phyloP scores from a whole-genome alignment of 129 eudicot species.

The Centella asiatica region DNA sequence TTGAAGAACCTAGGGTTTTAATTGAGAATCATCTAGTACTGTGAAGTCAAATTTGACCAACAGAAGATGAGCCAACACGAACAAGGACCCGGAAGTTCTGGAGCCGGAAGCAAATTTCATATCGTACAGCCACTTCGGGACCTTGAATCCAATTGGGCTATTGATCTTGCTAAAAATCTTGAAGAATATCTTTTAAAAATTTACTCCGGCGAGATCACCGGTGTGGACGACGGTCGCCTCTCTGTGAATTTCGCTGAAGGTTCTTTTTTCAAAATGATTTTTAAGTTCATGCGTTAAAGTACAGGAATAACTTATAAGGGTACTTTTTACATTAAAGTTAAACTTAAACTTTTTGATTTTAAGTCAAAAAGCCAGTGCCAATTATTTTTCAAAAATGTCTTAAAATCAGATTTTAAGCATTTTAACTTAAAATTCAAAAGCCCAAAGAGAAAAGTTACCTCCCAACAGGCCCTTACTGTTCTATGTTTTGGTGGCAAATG shows the following conservation, averaged over 20 bases:
- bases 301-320: too few relatives aligned
- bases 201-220: constrained; percentile 71
- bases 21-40: neutral
- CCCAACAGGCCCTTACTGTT: too few relatives aligned
- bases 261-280: constrained; percentile 24
- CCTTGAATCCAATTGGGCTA: constrained; percentile 78
- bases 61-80: constrained; percentile 37
- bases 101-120: constrained; percentile 23
- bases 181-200: constrained; percentile 78
- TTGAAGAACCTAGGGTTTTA: constrained; percentile 21
- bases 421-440: too few relatives aligned
- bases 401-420: too few relatives aligned
- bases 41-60: constrained; percentile 28
- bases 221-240: constrained; percentile 34
- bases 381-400: too few relatives aligned
- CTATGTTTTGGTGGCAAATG: constrained; percentile 17
- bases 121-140: constrained; percentile 78
- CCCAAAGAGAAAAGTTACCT: too few relatives aligned
- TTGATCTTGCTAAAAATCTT: constrained; percentile 82
- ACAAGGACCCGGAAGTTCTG: constrained; percentile 36
- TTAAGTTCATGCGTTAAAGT: too few relatives aligned
- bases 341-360: too few relatives aligned
- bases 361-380: too few relatives aligned
- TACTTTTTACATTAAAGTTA: too few relatives aligned
- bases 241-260: constrained; percentile 91